Evolutionary conservation across 1,139 yeast species (phyloP).

Genomic region (Saccharomyces hybrid): DNA sequence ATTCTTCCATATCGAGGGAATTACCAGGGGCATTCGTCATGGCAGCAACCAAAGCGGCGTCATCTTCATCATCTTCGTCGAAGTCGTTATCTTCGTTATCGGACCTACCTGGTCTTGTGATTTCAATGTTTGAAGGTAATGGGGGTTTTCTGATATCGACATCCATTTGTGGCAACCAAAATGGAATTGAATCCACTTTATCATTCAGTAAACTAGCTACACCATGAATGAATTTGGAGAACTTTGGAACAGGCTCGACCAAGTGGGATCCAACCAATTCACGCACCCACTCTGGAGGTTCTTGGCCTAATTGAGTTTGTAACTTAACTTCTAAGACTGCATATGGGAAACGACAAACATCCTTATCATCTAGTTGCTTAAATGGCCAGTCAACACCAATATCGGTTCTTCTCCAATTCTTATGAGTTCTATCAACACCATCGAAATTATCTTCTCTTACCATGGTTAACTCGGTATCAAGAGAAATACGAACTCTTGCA

Average conservation of each 20-base stretch:
- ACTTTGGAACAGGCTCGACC: constrained; percentile 96
- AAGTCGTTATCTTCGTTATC: constrained; percentile 36
- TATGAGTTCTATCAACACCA: constrained; percentile 80
- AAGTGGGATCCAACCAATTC: constrained; percentile 85
- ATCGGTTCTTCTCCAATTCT: constrained; percentile 97
- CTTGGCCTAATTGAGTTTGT: constrained; percentile 97
- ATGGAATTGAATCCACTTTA: constrained; percentile 74
- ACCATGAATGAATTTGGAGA: constrained; percentile 94
- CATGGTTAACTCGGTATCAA: constrained; percentile 92
- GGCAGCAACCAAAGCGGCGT: constrained; percentile 28
- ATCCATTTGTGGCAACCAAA: constrained; percentile 97
- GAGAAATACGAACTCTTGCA: constrained; percentile 94
- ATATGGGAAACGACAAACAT: constrained; percentile 88
- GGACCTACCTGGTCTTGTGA: constrained; percentile 28
- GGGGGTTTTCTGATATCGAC: constrained; percentile 90
- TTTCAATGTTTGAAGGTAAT: constrained; percentile 39
- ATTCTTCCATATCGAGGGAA: constrained; percentile 43
- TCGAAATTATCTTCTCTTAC: constrained; percentile 96
- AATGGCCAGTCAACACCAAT: constrained; percentile 97
- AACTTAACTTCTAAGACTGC: constrained; percentile 95
- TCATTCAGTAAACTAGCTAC: constrained; percentile 83
- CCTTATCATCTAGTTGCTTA: constrained; percentile 71
- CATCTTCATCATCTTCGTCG: constrained; percentile 36
- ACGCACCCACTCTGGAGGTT: constrained; percentile 95
- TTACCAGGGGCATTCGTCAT: constrained; percentile 31